These are phyloP conservation scores for Pythium insidiosum DNA, from an alignment of 352 stramenopile species.

Conservation along the genomic window DNA sequence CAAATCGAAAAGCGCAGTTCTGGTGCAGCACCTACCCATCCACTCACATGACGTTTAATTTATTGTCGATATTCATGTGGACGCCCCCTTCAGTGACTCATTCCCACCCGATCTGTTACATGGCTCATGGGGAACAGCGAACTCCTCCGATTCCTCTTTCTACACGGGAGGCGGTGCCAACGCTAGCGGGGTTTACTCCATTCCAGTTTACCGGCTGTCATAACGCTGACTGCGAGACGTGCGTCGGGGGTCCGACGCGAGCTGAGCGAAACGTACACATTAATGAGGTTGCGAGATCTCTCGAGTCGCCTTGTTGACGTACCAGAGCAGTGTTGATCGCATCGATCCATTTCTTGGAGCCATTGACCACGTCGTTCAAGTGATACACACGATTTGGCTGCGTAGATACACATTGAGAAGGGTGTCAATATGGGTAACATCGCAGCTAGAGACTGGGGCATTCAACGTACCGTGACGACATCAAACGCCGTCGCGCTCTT, in stretches of 20 bases:
- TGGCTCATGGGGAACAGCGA: too few species aligned
- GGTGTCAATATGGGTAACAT: too few species aligned
- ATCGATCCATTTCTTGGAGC: slow-evolving; percentile 87
- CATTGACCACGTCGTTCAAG: slow-evolving; percentile 83
- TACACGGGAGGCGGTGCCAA: too few species aligned
- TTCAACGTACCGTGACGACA: slow-evolving; percentile 61
- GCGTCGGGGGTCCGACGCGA: slow-evolving; percentile 6
- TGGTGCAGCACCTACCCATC: not conserved
- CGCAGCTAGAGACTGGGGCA: too few species aligned
- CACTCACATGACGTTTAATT: not conserved
- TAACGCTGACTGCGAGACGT: slow-evolving; percentile 12
- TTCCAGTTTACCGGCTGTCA: slow-evolving; percentile 3
- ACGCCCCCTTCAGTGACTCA: not conserved
- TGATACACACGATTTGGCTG: slow-evolving; percentile 85
- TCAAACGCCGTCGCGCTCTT: slow-evolving; percentile 82
- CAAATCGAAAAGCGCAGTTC: too few species aligned
- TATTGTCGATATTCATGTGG: not conserved
- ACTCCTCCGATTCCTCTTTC: not conserved
- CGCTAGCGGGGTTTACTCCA: not conserved
- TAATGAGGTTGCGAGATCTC: too few species aligned
- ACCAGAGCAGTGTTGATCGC: slow-evolving; percentile 81
- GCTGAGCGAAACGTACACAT: slow-evolving; percentile 7
- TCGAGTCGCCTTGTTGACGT: slow-evolving; percentile 48
- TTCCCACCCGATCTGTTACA: too few species aligned
- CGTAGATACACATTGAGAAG: not conserved